Evolutionary conservation across 148 eudicot genomes (phyloP), one percentile per base, ranked within the genome.

Genomic region (Rhododendron mucronatum): DNA sequence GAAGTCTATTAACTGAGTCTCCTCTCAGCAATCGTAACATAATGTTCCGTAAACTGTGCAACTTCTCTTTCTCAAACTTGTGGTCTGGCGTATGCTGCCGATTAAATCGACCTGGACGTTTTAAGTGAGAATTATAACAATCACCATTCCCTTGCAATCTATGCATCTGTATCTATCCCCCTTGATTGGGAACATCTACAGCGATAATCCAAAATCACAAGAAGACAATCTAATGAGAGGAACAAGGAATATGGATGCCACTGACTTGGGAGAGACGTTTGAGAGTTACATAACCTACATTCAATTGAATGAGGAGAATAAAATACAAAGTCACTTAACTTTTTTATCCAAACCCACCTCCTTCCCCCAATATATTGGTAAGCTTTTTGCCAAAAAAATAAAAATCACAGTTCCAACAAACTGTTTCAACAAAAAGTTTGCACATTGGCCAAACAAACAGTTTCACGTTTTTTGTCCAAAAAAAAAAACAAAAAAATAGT

Each of bases 1-100:
- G 28, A 63, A 35, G 20, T 65, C 26, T 65, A 33, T 14, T 23
- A 6, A 33, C 23, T 21, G 6, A 44, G 2, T 61, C 82, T 30
- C 23, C 21, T 59, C 47, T 65, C 76, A 23, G 57, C 41, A 57
- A 33, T 33, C n/a, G 67, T 77, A 63, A 44, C 37, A 88, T 23
- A 65, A 71, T 71, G 76, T 71, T 71, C 8, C 21, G 76, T 30
- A 71, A 14, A 14, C 39, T 71, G 2, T 14, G 4, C 20, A 41
- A 11, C 21, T 13, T 30, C 21, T 30, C 39, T 13, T 90, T 89
- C 91, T 91, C 90, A 88, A 93, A 86, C 82, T 51, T 80, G 90
- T 95, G 98, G 8, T 93, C 95, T 20, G 94, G 73, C 74, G 96
- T 93, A 86, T 95, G 98, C 88, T 91, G 93, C 90, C 93, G 98